Conservation (phyloP, 139 green algal genomes). For the Chlorella sp. region DNA sequence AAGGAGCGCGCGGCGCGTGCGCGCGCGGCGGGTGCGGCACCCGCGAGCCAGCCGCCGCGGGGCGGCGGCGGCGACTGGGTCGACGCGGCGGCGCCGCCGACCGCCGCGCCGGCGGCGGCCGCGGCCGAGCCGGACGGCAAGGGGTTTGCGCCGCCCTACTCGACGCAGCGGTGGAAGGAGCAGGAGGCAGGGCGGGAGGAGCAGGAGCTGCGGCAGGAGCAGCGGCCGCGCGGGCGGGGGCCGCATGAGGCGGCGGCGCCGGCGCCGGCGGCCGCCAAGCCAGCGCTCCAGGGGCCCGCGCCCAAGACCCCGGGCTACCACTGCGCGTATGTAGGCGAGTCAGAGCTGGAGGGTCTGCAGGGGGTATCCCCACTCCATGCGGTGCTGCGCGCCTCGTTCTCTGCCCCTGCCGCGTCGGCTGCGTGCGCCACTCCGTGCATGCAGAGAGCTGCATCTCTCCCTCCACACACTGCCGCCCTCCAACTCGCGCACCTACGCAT, state of each 20-base stretch:
- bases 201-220: constrained; percentile 7
- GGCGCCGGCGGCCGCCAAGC: constrained; percentile 1
- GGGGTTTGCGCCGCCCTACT: neutral
- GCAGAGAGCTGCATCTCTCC: neutral
- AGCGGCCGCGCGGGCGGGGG: neutral
- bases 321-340: constrained; percentile 67
- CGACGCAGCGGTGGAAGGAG: neutral
- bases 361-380: too few species aligned
- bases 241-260: neutral
- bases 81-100: neutral
- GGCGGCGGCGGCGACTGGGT: constrained; percentile 1
- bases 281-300: constrained; percentile 3
- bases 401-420: too few species aligned
- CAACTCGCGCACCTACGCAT: neutral
- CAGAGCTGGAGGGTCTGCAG: neutral
- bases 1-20: constrained; percentile 29
- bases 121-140: too few species aligned
- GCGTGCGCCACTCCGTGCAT: neutral
- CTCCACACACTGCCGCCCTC: neutral
- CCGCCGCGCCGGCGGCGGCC: too few species aligned
- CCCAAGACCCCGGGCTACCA: constrained; percentile 74
- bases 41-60: neutral
- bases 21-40: constrained; percentile 9
- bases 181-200: neutral
- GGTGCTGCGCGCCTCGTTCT: too few species aligned